Evolutionary conservation across 768 basidiomycete species (phyloP).

Genomic region (Trametes coccinea): DNA sequence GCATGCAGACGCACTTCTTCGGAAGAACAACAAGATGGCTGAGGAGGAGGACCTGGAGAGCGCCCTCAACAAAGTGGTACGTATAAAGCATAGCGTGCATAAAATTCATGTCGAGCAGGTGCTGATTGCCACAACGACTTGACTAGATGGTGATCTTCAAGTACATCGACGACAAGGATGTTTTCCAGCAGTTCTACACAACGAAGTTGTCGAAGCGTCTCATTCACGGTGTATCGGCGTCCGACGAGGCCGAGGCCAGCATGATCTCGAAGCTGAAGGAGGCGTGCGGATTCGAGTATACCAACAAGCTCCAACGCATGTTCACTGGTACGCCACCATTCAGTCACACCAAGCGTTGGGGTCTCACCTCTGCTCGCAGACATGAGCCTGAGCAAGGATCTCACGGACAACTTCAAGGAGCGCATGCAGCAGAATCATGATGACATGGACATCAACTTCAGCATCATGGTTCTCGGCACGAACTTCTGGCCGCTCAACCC

Average conservation of each 20-base stretch:
- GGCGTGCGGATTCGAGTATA: slow-evolving; percentile 95
- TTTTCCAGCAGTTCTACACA: slow-evolving; percentile 97
- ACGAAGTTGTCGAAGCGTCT: slow-evolving; percentile 92
- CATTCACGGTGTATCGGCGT: slow-evolving; percentile 87
- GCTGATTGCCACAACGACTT: slow-evolving; percentile 3
- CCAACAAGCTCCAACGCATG: slow-evolving; percentile 95
- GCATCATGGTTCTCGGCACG: slow-evolving; percentile 90
- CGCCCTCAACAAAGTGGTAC: slow-evolving; percentile 85
- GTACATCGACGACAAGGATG: slow-evolving; percentile 98
- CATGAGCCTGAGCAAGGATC: slow-evolving; percentile 92
- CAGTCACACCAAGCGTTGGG: too few relatives aligned
- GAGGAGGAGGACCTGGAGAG: slow-evolving; percentile 91
- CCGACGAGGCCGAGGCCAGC: slow-evolving; percentile 93
- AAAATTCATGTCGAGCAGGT: neutral
- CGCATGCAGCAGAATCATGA: slow-evolving; percentile 86
- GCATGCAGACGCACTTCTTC: slow-evolving; percentile 84
- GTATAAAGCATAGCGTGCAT: slow-evolving; percentile 29
- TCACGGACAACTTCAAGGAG: slow-evolving; percentile 93
- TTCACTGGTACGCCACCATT: slow-evolving; percentile 70
- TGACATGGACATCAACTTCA: slow-evolving; percentile 88
- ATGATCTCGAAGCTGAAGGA: slow-evolving; percentile 99
- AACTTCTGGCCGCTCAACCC: slow-evolving; percentile 94
- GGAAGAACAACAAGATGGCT: slow-evolving; percentile 94
- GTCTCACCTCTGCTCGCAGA: slow-evolving; percentile 47
- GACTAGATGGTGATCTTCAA: slow-evolving; percentile 94